Percentiles rank a stretch among this genome's conserved stretches.
These are phyloP conservation scores for Ophiostoma ulmi DNA, from an alignment of 2,329 filamentous ascomycete species.

Conservation along the genomic window DNA sequence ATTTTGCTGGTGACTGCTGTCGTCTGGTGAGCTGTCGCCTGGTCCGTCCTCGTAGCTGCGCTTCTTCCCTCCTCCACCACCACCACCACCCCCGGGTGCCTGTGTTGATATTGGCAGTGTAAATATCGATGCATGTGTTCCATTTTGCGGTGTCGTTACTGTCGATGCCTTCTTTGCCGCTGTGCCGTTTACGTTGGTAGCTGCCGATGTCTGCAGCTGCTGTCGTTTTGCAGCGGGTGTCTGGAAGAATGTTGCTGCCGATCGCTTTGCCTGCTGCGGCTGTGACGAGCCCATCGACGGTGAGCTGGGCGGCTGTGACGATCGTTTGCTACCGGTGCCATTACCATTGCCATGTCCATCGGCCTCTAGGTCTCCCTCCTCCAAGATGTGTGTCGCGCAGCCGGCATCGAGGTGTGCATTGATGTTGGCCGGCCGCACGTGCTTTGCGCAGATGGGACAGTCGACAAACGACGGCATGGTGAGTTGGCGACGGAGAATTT, in stretches of 20 bases:
- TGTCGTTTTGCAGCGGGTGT: conserved; percentile 56
- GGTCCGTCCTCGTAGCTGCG: conserved; percentile 52
- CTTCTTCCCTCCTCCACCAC: conserved; percentile 41
- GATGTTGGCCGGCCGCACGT: conserved; percentile 68
- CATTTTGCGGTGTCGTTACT: not conserved
- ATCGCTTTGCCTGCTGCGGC: conserved; percentile 47
- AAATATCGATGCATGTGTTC: conserved; percentile 22
- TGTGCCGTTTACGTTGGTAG: conserved; percentile 25
- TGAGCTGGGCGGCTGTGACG: conserved; percentile 34
- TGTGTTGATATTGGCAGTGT: conserved; percentile 17
- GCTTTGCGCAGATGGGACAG: conserved; percentile 76
- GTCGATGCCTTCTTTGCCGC: conserved; percentile 31
- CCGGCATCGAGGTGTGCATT: conserved; percentile 86
- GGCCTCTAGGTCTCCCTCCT: conserved; percentile 39
- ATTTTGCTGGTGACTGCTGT: not conserved
- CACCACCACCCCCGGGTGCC: conserved; percentile 25
- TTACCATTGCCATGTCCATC: not conserved
- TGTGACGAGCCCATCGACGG: conserved; percentile 33
- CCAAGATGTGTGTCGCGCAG: conserved; percentile 60
- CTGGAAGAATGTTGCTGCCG: conserved; percentile 55
- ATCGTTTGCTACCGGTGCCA: conserved; percentile 26
- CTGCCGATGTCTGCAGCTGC: conserved; percentile 19
- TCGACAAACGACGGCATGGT: conserved; percentile 49
- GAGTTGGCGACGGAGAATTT: not conserved
- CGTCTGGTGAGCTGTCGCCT: conserved; percentile 33